These are phyloP conservation scores for Parastagonospora avenae DNA, from an alignment of 2,329 filamentous ascomycete species.

Conservation along the genomic window DNA sequence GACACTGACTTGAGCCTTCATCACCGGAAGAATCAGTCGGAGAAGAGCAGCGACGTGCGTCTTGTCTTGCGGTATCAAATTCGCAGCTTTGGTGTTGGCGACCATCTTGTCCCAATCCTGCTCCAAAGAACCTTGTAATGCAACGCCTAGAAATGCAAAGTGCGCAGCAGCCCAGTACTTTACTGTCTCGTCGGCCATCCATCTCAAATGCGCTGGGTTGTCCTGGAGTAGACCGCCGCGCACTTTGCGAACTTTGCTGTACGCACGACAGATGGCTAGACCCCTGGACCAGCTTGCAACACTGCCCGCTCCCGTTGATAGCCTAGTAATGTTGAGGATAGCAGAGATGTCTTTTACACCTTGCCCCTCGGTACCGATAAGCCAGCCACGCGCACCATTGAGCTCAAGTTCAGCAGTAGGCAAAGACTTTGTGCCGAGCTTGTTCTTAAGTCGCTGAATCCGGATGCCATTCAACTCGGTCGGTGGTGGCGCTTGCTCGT, in stretches of 20 bases:
- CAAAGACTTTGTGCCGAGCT: constrained; percentile 71
- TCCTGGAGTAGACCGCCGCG: constrained; percentile 55
- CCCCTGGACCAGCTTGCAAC: constrained; percentile 62
- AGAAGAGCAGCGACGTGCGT: constrained; percentile 16
- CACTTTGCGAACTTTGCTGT: constrained; percentile 62
- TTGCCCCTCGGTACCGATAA: constrained; percentile 69
- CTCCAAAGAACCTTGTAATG: constrained; percentile 62
- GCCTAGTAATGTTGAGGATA: constrained; percentile 69
- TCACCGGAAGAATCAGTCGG: constrained; percentile 30
- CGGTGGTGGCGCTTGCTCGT: constrained; percentile 16
- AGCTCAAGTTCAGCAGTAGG: constrained; percentile 74
- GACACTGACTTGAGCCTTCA: constrained; percentile 33
- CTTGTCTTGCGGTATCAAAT: constrained; percentile 29
- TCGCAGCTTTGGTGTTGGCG: constrained; percentile 21
- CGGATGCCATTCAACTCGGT: constrained; percentile 68
- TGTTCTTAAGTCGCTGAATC: constrained; percentile 73
- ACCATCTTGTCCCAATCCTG: constrained; percentile 42
- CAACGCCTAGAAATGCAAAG: constrained; percentile 60
- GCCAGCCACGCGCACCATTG: constrained; percentile 49
- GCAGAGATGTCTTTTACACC: constrained; percentile 72
- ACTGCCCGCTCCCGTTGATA: constrained; percentile 62
- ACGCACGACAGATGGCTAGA: constrained; percentile 63
- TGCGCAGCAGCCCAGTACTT: constrained; percentile 64
- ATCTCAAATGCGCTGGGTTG: constrained; percentile 63
- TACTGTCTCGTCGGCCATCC: constrained; percentile 61